Base-by-base conservation (phyloP, 768 basidiomycete genomes). In the Lyophyllum decastes region DNA sequence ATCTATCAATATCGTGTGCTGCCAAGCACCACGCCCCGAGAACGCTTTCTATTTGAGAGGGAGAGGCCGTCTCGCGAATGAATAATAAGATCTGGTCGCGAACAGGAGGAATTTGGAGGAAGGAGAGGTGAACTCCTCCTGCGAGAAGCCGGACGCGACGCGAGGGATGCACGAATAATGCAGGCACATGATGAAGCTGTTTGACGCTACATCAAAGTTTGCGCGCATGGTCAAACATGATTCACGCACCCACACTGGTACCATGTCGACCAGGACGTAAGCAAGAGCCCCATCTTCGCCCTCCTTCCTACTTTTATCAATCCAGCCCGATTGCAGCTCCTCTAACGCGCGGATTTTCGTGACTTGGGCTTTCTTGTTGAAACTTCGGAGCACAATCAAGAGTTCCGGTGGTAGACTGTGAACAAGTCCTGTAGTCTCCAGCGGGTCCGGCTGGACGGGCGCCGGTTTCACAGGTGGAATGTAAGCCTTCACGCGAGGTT, bases 311-410 rank as follows among this genome's bases (percentile, higher is more conserved):
- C 79, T 79, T 44, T 75, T 79, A 24, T 84, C 84, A 3, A 93
- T 75, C 89, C 90, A 94, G 1, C 70, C 79, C 8, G 74, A 68
- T 63, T 84, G 81, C 26, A 98, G 72, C 58, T 96, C 95, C 67
- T 97, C 95, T 60, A 98, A 73, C 0, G 93, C 95, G 65, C 88
- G 86, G 21, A 81, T 73, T 71, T 92, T 90, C 1, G 96, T 98
- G 26, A 93, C 81, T 25, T 82, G 81, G 55, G 95, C 94, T 76
- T 96, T 96, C 82, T 98, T 98, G 25, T 83, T 86, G 51, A 98
- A 77, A 61, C 84, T 82, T 49, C 94, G 76, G 52, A 98, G 79
- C 2, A 94, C 82, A 47, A 98, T 85, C 7, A 95, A 79, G 21
- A 98, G 77, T 25, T 94, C 93, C 1, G 94, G 82, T 0, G 92